These are phyloP conservation scores for Allium fistulosum DNA, from an alignment of 106 monocot species.

Conservation along the genomic window DNA sequence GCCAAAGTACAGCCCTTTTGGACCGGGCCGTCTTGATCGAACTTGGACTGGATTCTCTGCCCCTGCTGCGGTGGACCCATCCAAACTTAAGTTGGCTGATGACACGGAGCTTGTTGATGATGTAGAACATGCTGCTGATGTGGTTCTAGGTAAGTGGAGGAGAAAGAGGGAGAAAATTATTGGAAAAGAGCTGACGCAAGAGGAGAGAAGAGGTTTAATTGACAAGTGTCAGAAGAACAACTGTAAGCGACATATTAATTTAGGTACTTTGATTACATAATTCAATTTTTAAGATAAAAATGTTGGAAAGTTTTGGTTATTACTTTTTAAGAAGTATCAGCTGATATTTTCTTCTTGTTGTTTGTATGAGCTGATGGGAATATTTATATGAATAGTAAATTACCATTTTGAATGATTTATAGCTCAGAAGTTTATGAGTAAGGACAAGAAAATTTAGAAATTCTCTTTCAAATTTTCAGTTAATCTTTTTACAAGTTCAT, in stretches of 20 bases:
- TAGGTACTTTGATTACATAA: slow-evolving; percentile 32
- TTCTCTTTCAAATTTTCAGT: too few species aligned
- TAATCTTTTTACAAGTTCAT: too few species aligned
- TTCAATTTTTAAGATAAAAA: too few species aligned
- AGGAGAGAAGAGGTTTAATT: slow-evolving; percentile 54
- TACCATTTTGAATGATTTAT: too few species aligned
- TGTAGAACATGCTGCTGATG: slow-evolving; percentile 16
- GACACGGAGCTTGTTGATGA: slow-evolving; percentile 34
- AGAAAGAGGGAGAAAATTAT: slow-evolving; percentile 45
- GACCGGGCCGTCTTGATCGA: slow-evolving; percentile 66
- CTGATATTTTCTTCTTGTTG: too few species aligned
- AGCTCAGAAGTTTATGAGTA: too few species aligned
- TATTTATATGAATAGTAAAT: too few species aligned
- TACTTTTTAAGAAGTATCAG: too few species aligned
- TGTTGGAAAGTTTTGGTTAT: too few species aligned
- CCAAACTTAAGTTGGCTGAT: slow-evolving; percentile 15
- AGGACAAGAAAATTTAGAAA: too few species aligned
- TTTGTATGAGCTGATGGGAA: too few species aligned
- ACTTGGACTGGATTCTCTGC: slow-evolving; percentile 77
- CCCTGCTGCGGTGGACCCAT: slow-evolving; percentile 63
- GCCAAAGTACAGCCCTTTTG: slow-evolving; percentile 91
- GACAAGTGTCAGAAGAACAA: slow-evolving; percentile 58
- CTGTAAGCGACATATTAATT: slow-evolving; percentile 84
- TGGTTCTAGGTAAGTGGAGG: slow-evolving; percentile 27
- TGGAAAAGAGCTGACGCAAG: slow-evolving; percentile 53